Evolutionary conservation across 768 basidiomycete genomes (phyloP).

Genomic region (Tubosaeta sp.): DNA sequence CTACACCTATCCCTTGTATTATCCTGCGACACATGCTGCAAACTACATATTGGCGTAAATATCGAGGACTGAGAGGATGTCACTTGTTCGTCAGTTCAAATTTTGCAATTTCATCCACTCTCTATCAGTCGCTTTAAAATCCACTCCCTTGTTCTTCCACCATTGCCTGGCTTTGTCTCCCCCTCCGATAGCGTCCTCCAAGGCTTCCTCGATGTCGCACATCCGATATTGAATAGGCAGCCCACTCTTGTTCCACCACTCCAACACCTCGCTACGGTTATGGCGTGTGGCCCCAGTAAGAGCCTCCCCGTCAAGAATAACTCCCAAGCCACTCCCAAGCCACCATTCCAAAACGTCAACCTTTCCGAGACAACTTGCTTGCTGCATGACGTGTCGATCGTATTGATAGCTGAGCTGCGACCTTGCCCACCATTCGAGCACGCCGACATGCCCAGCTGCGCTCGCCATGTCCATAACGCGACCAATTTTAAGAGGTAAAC

Average conservation of each 20-base stretch:
- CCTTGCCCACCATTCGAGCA: conserved; percentile 82
- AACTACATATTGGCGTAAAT: background rate
- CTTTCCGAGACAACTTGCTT: conserved; percentile 76
- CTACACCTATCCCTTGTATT: conserved; percentile 4
- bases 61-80: too few species aligned
- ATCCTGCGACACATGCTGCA: conserved; percentile 6
- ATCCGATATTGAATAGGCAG: conserved; percentile 81
- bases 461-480: conserved; percentile 85
- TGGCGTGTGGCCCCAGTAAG: conserved; percentile 77
- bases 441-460: conserved; percentile 68
- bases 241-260: conserved; percentile 85
- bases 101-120: conserved; percentile 86
- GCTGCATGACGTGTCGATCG: conserved; percentile 70
- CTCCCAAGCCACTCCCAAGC: conserved; percentile 69
- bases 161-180: conserved; percentile 70
- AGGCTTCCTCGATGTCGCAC: conserved; percentile 89
- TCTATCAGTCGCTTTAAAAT: conserved; percentile 79
- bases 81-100: conserved; percentile 47
- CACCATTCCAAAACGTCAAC: conserved; percentile 83
- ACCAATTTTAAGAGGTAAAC: conserved; percentile 72
- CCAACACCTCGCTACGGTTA: conserved; percentile 75
- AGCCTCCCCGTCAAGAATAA: conserved; percentile 78
- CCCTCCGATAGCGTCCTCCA: conserved; percentile 84
- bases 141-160: conserved; percentile 80
- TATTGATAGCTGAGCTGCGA: conserved; percentile 77